These are phyloP conservation scores for Colletotrichum eremochloae DNA, from an alignment of 2,329 filamentous ascomycete species.

Conservation along the genomic window DNA sequence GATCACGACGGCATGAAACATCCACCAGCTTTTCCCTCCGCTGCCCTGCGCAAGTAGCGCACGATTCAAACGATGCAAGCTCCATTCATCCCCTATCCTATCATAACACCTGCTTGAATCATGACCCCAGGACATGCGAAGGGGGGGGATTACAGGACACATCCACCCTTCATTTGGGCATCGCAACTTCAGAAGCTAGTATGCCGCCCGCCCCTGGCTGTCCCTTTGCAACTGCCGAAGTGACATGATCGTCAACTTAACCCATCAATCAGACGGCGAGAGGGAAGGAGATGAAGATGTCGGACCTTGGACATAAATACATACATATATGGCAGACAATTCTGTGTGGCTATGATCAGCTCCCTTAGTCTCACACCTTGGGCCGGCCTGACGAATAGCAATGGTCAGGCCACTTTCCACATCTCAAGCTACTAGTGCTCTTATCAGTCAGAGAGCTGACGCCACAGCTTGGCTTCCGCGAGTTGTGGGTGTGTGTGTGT, in stretches of 20 bases:
- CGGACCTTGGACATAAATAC: conserved; percentile 2
- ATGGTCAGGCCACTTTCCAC: neutral
- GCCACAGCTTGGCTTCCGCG: conserved; percentile 10
- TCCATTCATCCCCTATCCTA: conserved; percentile 17
- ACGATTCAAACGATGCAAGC: conserved; percentile 25
- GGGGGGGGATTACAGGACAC: neutral
- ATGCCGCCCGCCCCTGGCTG: neutral
- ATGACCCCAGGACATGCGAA: conserved; percentile 9
- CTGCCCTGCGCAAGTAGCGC: conserved; percentile 23
- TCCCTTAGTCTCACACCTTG: neutral
- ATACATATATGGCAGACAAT: neutral
- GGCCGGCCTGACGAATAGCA: neutral
- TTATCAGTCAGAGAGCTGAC: neutral
- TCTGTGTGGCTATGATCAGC: neutral
- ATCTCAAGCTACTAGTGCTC: neutral
- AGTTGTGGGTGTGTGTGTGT: neutral
- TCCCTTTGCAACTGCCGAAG: conserved; percentile 29
- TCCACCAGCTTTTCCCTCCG: conserved; percentile 4
- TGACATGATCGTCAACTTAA: neutral
- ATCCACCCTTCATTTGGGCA: conserved; percentile 5
- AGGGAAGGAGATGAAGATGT: neutral
- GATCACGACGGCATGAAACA: conserved; percentile 33
- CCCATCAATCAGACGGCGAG: neutral
- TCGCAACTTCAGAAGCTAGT: conserved; percentile 2
- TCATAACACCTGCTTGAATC: conserved; percentile 8